Evolutionary conservation across 768 basidiomycete genomes (phyloP), one percentile per base, ranked within the genome.

Genomic region (Boletales sp.): DNA sequence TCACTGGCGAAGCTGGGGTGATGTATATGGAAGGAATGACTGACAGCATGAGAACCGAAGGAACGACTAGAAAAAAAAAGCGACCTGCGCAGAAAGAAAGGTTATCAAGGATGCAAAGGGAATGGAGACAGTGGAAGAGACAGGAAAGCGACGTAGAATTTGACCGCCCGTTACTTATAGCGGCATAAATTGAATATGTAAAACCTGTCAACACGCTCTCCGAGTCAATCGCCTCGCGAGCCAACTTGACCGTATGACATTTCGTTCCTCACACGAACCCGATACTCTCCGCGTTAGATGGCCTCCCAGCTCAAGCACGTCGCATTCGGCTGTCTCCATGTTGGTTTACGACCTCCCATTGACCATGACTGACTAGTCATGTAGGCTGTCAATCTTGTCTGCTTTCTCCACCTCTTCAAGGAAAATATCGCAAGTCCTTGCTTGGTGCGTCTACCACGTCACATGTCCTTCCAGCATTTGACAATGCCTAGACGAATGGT

Each of bases 1-100:
- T 76, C 56, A 78, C 72, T n/a, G 79, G 79, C 4, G 83, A 80
- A 42, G 87, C 80, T 31, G 75, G 80, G 18, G 84, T 88, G 61
- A 91, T 80, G 57, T 75, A 78, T 57, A 91, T 90, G 54, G 78
- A 72, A 56, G 87, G 87, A 59, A 87, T 53, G 52, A 66, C 65
- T 57, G 68, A 63, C 51, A 66, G 65, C 79, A 80, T 81, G 67
- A 34, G 34, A 7, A 6, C 15, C 13, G 34, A 34, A 13, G 34
- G 34, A 34, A 34, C 34, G 34, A 57, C 44, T 40, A 35, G 29
- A 21, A 39, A 21, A 50, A 66, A 60, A 72, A 9, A 12, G 77
- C 72, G 77, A 72, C 80, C 82, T 69, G 80, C 83, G 81, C 80
- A 74, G 60, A 63, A 52, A 51, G 56, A 58, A 43, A 60, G 59